Conservation (phyloP, 495 filamentous ascomycete genomes). For the Stereocaulon alpinum region DNA sequence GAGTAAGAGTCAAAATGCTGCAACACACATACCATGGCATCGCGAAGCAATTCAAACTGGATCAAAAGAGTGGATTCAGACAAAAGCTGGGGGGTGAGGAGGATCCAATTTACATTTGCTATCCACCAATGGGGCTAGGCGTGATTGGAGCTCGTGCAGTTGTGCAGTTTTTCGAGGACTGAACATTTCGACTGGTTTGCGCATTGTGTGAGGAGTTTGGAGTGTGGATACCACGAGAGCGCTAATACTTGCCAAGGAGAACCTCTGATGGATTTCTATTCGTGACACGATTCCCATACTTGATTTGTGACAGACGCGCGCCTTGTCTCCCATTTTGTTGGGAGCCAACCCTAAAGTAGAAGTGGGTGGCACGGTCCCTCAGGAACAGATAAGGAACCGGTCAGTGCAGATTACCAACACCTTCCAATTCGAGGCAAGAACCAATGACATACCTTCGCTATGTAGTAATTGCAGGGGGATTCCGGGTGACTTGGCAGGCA, state of each 20-base stretch:
- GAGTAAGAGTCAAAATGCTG: conserved; percentile 61
- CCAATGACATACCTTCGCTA: background rate
- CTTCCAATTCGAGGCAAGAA: background rate
- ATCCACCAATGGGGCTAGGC: conserved; percentile 69
- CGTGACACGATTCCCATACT: too few species aligned
- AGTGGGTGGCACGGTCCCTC: too few species aligned
- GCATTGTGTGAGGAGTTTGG: background rate
- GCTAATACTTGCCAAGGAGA: too few species aligned
- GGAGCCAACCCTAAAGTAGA: too few species aligned
- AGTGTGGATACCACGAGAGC: too few species aligned
- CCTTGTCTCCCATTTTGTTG: too few species aligned
- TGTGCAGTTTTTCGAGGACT: conserved; percentile 75
- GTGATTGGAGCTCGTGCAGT: conserved; percentile 65
- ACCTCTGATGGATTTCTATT: too few species aligned
- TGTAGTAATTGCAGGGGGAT: background rate
- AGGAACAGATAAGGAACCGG: too few species aligned
- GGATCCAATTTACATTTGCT: conserved; percentile 71
- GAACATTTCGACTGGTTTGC: conserved; percentile 16
- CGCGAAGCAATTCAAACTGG: conserved; percentile 64
- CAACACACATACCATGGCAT: conserved; percentile 66
- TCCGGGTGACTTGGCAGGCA: background rate
- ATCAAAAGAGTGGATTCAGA: conserved; percentile 75
- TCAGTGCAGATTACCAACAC: too few species aligned
- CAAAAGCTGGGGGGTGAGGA: conserved; percentile 73
- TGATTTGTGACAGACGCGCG: too few species aligned